These are phyloP conservation scores for Coemansia furcata DNA, from an alignment of 192 early-diverging fungal species.

Conservation along the genomic window DNA sequence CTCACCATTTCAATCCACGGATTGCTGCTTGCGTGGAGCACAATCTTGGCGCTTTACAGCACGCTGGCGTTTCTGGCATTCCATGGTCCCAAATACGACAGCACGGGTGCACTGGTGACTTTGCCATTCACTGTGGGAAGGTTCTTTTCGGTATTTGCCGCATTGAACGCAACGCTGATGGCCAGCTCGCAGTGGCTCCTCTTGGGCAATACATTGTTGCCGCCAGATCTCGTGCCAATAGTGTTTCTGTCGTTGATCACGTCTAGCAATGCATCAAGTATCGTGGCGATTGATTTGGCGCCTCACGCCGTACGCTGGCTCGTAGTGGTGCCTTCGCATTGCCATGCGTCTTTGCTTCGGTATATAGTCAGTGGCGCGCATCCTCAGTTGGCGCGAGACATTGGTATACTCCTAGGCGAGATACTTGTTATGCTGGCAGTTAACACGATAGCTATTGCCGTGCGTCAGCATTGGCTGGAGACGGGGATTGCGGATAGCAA, in stretches of 20 bases:
- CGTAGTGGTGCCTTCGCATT: background rate
- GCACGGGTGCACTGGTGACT: background rate
- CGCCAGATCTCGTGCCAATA: slow-evolving; percentile 11
- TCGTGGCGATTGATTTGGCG: slow-evolving; percentile 1
- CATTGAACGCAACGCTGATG: background rate
- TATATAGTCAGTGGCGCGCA: slow-evolving; percentile 5
- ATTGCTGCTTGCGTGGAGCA: slow-evolving; percentile 6
- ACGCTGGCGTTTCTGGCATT: slow-evolving; percentile 12
- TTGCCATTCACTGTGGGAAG: background rate
- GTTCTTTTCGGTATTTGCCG: slow-evolving; percentile 9
- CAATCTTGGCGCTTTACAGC: slow-evolving; percentile 4
- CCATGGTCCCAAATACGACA: slow-evolving; percentile 2
- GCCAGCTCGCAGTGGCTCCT: slow-evolving; percentile 20
- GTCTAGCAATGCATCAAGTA: background rate
- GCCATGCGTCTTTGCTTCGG: slow-evolving; percentile 1
- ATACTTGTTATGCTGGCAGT: background rate
- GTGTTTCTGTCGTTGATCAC: background rate
- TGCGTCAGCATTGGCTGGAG: slow-evolving; percentile 9
- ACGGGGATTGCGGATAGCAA: background rate
- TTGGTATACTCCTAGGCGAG: background rate
- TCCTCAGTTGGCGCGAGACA: background rate
- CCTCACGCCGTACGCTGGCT: slow-evolving; percentile 9
- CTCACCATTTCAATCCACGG: background rate
- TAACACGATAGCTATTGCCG: background rate
- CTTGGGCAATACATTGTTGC: slow-evolving; percentile 10